Percentiles rank a stretch among this genome's conserved stretches.
Evolutionary conservation across 768 basidiomycete genomes (phyloP).

Genomic region (Pilatotrama ljubarskyi): DNA sequence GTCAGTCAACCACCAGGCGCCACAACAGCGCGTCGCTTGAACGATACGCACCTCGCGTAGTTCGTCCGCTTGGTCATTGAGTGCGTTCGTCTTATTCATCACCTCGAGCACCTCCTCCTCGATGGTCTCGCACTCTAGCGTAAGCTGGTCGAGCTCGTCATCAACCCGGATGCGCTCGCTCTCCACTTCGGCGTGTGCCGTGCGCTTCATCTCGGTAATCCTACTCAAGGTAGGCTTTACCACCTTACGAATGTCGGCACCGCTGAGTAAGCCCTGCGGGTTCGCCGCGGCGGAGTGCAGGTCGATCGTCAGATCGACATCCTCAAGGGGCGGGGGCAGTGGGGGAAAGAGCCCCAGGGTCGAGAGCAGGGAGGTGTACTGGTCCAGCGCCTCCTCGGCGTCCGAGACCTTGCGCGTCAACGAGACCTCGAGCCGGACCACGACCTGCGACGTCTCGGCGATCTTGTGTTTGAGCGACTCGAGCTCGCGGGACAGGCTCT

Average conservation of each 20-base stretch:
- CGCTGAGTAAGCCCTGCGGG: conserved; percentile 64
- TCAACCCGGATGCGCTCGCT: conserved; percentile 80
- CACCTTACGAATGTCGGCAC: conserved; percentile 67
- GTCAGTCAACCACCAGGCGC: not conserved
- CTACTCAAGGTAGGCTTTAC: conserved; percentile 77
- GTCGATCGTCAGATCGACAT: conserved; percentile 77
- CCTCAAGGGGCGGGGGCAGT: conserved; percentile 66
- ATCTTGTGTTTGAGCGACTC: conserved; percentile 79
- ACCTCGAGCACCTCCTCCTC: conserved; percentile 75
- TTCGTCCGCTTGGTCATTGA: conserved; percentile 79
- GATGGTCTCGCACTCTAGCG: conserved; percentile 75
- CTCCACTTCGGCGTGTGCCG: conserved; percentile 68
- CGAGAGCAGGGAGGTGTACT: conserved; percentile 75
- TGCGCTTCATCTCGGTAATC: conserved; percentile 71
- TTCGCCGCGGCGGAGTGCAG: conserved; percentile 77
- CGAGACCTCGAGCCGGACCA: conserved; percentile 82
- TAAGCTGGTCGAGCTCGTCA: conserved; percentile 78
- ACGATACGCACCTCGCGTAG: conserved; percentile 66
- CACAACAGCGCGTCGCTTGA: too few relatives aligned
- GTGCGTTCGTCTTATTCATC: conserved; percentile 67
- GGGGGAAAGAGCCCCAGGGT: conserved; percentile 77
- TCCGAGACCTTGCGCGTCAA: conserved; percentile 76
- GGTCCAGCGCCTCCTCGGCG: conserved; percentile 79
- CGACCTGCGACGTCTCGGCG: conserved; percentile 65
- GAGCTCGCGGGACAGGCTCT: conserved; percentile 68